Evolutionary conservation across 345 rosid genomes (phyloP), one percentile per base, ranked within the genome.

Genomic region (Lagerstroemia speciosa): DNA sequence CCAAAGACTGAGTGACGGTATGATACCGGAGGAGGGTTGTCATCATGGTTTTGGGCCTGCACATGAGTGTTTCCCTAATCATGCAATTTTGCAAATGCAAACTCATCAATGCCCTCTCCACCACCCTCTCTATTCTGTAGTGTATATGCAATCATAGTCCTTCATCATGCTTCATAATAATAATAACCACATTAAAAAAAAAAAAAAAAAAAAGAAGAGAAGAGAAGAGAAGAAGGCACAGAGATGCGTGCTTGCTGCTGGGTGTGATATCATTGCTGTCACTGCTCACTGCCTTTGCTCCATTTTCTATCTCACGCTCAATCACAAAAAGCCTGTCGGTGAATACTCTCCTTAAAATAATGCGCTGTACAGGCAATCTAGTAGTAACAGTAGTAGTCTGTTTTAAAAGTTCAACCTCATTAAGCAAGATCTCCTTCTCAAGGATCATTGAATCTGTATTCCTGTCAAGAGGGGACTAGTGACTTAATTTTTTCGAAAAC

Each of bases 91-190:
- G 29, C 3, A 52, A 52, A 22, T 8, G 7, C 29, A 26, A 12
- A 57, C n/a, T 26, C 62, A 57, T 57, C 62, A 57, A 57, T 57
- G 62, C 33, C 2, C 62, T 1, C 62, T 4, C 19, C 32, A 2
- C 16, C 17, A 0, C 32, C 29, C 26, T 2, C 57, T 9, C 27
- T 6, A 15, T 15, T 2, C 7, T n/a, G 12, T 22, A 53, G 24
- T 53, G 60, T 20, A 53, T 53, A 27, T 9, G 62, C 62, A 57
- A 57, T 57, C 62, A 57, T 57, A 57, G 6, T 27, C 63, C 8
- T 30, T 58, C 63, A 58, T 58, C 63, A 58, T 58, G 63, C 63
- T 58, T 27, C 63, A 58, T 58, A 27, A 58, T 52, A 20, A 58
- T 58, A 27, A 58, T 27, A 27, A 33, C 26, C 58, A 2, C 53